Percentiles rank a stretch among this genome's conserved stretches.
phyloP scores from a whole-genome alignment of 768 basidiomycete species.

The Suillus plorans region DNA sequence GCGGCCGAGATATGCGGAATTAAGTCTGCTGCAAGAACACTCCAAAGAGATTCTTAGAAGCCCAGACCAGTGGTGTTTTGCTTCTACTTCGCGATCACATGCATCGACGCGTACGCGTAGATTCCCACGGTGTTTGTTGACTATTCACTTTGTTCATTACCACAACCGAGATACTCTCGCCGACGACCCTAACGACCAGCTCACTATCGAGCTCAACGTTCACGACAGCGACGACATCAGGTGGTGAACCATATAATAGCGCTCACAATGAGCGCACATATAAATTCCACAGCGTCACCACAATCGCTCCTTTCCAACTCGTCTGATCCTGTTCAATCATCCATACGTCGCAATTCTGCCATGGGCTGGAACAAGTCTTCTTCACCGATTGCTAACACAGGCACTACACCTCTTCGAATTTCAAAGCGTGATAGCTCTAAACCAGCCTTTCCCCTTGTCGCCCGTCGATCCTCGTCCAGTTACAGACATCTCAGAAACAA shows the following conservation, averaged over 20 bases:
- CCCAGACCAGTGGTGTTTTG: too few relatives aligned
- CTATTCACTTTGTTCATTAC: conserved; percentile 3
- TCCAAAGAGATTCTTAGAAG: neutral
- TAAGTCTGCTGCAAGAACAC: neutral
- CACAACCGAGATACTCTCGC: conserved; percentile 11
- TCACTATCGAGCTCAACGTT: conserved; percentile 14
- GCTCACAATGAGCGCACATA: conserved; percentile 29
- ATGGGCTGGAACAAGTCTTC: conserved; percentile 45
- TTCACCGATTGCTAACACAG: conserved; percentile 17
- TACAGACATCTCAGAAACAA: conserved; percentile 76
- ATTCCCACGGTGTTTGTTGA: conserved; percentile 29
- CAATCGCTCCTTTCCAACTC: conserved; percentile 56
- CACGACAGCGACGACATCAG: conserved; percentile 18
- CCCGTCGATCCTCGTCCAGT: conserved; percentile 73
- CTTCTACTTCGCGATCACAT: conserved; percentile 27
- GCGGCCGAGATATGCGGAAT: neutral
- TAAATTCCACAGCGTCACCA: conserved; percentile 32
- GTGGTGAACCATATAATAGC: conserved; percentile 10
- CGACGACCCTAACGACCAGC: conserved; percentile 10
- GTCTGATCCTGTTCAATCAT: conserved; percentile 62
- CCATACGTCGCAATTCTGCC: conserved; percentile 61
- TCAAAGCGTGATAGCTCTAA: conserved; percentile 35
- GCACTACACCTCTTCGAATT: conserved; percentile 69
- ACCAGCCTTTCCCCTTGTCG: conserved; percentile 48
- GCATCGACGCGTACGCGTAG: conserved; percentile 21